Conservation (phyloP, 2,329 filamentous ascomycete species). For the Fusarium solani-melongenae region DNA sequence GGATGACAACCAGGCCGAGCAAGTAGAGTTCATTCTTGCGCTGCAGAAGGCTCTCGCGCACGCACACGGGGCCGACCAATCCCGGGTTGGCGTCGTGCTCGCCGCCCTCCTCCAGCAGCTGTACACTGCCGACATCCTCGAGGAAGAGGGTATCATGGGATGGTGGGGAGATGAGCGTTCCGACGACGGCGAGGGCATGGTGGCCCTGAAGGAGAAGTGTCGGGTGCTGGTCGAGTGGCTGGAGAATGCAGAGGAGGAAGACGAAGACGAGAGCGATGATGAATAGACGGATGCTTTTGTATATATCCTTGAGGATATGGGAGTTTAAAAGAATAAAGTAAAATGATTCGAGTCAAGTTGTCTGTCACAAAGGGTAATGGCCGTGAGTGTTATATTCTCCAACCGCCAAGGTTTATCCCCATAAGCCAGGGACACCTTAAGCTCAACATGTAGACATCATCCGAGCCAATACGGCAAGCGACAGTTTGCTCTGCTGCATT, state of each 20-base stretch:
- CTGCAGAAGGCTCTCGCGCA: slow-evolving; percentile 83
- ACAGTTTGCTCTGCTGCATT: not conserved
- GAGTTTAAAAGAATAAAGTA: slow-evolving; percentile 32
- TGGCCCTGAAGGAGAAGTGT: slow-evolving; percentile 77
- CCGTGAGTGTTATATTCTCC: not conserved
- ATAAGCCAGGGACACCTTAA: not conserved
- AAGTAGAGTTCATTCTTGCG: slow-evolving; percentile 85
- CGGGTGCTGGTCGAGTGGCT: slow-evolving; percentile 85
- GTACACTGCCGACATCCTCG: slow-evolving; percentile 84
- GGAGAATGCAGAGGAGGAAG: slow-evolving; percentile 80
- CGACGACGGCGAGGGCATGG: slow-evolving; percentile 74
- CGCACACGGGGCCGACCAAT: slow-evolving; percentile 66
- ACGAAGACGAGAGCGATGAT: slow-evolving; percentile 65
- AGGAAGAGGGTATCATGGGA: slow-evolving; percentile 86
- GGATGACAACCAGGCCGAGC: slow-evolving; percentile 71
- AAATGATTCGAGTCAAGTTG: not conserved
- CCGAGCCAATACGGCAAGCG: not conserved
- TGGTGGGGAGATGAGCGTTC: slow-evolving; percentile 88
- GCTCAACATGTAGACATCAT: not conserved
- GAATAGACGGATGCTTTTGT: slow-evolving; percentile 37
- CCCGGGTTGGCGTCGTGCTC: slow-evolving; percentile 70
- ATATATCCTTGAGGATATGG: slow-evolving; percentile 5
- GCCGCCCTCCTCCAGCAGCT: slow-evolving; percentile 85
- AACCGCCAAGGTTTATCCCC: not conserved
- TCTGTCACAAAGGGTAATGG: no score